Percentiles rank a stretch among this genome's conserved stretches.
phyloP scores from a whole-genome alignment of 306 rosid genomes.

The Morella rubra region DNA sequence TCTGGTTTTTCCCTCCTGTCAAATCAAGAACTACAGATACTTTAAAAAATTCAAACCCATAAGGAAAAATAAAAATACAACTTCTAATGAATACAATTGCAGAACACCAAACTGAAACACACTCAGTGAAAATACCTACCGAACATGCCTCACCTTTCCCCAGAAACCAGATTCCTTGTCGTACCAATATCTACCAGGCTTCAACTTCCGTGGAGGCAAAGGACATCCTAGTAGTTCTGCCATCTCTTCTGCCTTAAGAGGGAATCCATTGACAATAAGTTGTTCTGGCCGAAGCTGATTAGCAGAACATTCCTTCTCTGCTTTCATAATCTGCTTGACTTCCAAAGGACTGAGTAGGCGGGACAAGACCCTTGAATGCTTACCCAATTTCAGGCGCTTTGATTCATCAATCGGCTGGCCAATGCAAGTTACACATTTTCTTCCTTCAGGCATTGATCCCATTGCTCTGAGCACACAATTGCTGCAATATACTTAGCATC shows the following conservation, averaged over 20 bases:
- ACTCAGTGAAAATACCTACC: conserved; percentile 18
- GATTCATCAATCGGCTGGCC: conserved; percentile 86
- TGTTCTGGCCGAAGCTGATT: conserved; percentile 99
- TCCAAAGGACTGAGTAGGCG: conserved; percentile 88
- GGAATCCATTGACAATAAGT: conserved; percentile 75
- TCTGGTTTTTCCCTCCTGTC: conserved; percentile 96
- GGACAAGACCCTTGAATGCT: conserved; percentile 81
- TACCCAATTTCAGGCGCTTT: conserved; percentile 77
- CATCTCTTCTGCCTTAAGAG: conserved; percentile 87
- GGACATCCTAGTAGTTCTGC: conserved; percentile 84
- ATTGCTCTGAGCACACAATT: conserved; percentile 91
- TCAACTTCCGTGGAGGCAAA: conserved; percentile 79
- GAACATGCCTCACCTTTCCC: conserved; percentile 76
- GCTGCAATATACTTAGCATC: conserved; percentile 86
- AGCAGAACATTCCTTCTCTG: conserved; percentile 94
- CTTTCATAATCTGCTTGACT: conserved; percentile 97
- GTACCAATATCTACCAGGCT: conserved; percentile 98
- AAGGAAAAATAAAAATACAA: conserved; percentile 13
- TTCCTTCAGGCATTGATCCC: conserved; percentile 99
- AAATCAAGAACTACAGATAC: conserved; percentile 29
- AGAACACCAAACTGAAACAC: conserved; percentile 22
- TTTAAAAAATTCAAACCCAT: conserved; percentile 16
- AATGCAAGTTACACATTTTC: conserved; percentile 91
- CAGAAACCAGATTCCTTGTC: conserved; percentile 98
- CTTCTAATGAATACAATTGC: conserved; percentile 1